Evolutionary conservation across 2,329 filamentous ascomycete species (phyloP).

Genomic region (Aspergillus sp.): DNA sequence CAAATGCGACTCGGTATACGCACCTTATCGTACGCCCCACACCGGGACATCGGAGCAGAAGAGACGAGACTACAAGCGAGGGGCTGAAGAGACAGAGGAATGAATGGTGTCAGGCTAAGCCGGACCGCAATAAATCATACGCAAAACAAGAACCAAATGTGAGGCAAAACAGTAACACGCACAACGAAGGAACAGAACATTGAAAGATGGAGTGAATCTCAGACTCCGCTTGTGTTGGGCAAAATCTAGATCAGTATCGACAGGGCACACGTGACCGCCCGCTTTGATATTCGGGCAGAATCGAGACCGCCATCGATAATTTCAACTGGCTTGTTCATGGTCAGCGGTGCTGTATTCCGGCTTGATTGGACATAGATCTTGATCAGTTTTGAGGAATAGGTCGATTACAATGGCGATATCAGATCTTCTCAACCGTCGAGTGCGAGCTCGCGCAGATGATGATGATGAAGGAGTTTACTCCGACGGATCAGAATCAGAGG

Average conservation of each 20-base stretch:
- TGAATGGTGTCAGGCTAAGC: background rate
- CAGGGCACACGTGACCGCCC: constrained; percentile 24
- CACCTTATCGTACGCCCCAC: constrained; percentile 20
- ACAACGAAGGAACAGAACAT: background rate
- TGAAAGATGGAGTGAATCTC: background rate
- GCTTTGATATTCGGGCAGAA: constrained; percentile 27
- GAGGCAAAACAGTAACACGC: background rate
- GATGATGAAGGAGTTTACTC: constrained; percentile 44
- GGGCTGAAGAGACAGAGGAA: background rate
- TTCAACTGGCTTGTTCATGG: background rate
- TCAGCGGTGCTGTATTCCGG: background rate
- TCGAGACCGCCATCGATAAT: constrained; percentile 11
- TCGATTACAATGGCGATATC: constrained; percentile 34
- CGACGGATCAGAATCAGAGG: constrained; percentile 26
- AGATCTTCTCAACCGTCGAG: constrained; percentile 42
- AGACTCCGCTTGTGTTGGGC: background rate
- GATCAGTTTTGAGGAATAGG: background rate
- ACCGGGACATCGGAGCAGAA: constrained; percentile 14
- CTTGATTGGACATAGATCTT: background rate
- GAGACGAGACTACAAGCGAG: background rate
- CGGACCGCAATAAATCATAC: background rate
- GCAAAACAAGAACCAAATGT: background rate
- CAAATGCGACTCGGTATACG: background rate
- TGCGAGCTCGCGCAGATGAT: constrained; percentile 40
- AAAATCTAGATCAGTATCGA: constrained; percentile 5